Evolutionary conservation across 2,329 filamentous ascomycete species (phyloP), one percentile per base, ranked within the genome.

Genomic region (Cladosporium sphaerospermum): DNA sequence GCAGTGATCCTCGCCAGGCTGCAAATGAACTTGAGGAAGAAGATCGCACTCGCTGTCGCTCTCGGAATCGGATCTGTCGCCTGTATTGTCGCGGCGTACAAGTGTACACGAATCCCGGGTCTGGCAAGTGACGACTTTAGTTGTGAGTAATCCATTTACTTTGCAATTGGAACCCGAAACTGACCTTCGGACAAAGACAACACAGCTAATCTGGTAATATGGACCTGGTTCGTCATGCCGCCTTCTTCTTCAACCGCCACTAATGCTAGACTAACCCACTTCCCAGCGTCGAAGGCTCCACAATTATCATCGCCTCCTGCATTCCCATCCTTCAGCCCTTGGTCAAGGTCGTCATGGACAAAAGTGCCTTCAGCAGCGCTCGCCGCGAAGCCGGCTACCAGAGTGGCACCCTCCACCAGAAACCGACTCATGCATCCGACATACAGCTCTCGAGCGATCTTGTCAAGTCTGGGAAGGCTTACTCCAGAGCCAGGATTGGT

Each of bases 181-280:
- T 28, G 23, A 28, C 23, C 4, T 28, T 28, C 23, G 4, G 23
- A 7, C 23, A 2, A 14, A 54, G 62, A 65, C 43, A 67, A 69
- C 16, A 74, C 71, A 3, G 67, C 68, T 0, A 71, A 74, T n/a
- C 62, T 75, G 3, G 65, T 75, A 1, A 68, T 75, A 28, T 77
- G 74, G 74, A 76, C 74, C 5, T 66, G 47, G 47, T 43, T 42
- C 14, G 47, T 13, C 11, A 34, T 14, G 6, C 11, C 5, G n/a
- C 10, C 10, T 36, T 36, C 8, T n/a, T 23, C 31, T 14, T 8
- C 10, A n/a, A 36, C 10, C 23, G 23, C 23, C 9, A 11, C 41
- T 10, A 10, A 28, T 10, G 11, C 32, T 34, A 4, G 14, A 13
- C 39, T 43, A n/a, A 43, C 31, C 16, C n/a, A 19, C 13, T n/a